Base-by-base conservation (phyloP, 257 asterid species). In the Lithospermum erythrorhizon region DNA sequence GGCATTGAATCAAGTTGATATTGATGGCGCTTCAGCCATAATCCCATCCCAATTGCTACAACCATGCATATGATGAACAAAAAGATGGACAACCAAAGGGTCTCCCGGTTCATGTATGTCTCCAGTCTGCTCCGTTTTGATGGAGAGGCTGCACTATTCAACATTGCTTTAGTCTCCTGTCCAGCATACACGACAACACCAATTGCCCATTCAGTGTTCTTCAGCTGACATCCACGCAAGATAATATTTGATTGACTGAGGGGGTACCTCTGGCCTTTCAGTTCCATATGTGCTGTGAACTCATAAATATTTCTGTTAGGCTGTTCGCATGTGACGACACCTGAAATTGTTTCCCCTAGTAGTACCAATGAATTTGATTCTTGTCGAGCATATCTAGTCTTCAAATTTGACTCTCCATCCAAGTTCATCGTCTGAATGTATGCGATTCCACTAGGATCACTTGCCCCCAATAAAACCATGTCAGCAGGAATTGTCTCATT, bases 171-270 rank as follows among this genome's bases (percentile, higher is more conserved):
- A 16, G 99, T 89, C 71, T 89, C 97, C 70, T 84, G 90, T 55
- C 97, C 97, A 51, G 99, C 97, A 82, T 93, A 93, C 72, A 93
- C 97, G 74, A 83, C 97, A 69, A 93, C 95, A 20, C 99, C 99
- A 58, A 86, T 66, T 21, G 83, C 96, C 97, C 94, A 93, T 35
- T 83, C 94, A 13, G 97, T 93, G 80, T 93, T 93, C 89, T 93
- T 93, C 63, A 93, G 85, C 76, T 93, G 99, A 71, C 99, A 93
- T 16, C 99, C 99, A 61, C 99, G 97, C 75, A 93, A 76, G 70
- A 93, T 70, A 61, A 93, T 93, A 76, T 93, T 93, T 41, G 96
- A 89, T 76, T 86, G 99, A 81, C 84, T 86, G 65, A 93, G 86
- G 62, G 99, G 79, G 66, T 78, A 68, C 59, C 79, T 73, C 51